Evolutionary conservation across 768 basidiomycete genomes (phyloP).

Genomic region (Rickenella mellea): DNA sequence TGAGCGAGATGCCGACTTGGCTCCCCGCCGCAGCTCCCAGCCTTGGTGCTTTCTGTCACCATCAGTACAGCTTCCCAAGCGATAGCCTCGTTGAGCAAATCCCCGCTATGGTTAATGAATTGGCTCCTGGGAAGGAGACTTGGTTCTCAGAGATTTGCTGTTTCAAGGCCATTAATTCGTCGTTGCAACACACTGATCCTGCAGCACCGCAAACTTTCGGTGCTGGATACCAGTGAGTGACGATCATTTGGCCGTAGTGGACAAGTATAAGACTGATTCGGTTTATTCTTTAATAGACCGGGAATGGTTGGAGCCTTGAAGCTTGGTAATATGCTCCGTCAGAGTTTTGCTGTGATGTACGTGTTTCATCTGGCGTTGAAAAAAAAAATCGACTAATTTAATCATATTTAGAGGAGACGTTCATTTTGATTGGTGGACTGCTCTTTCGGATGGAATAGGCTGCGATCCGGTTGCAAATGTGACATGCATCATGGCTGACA

Average conservation of each 20-base stretch:
- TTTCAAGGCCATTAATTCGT: constrained; percentile 12
- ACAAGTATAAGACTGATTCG: neutral
- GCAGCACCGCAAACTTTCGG: constrained; percentile 9
- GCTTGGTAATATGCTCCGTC: constrained; percentile 13
- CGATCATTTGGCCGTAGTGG: neutral
- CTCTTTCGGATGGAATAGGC: constrained; percentile 22
- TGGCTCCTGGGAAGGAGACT: constrained; percentile 11
- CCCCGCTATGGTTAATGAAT: constrained; percentile 6
- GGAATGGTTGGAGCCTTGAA: constrained; percentile 14
- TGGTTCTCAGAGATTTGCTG: constrained; percentile 19
- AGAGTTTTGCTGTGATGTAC: constrained; percentile 13
- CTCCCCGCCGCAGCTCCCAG: constrained; percentile 9
- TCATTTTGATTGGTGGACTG: constrained; percentile 10
- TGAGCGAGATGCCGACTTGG: constrained; percentile 12
- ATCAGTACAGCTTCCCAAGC: constrained; percentile 37
- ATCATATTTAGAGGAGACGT: constrained; percentile 29
- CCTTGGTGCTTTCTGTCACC: constrained; percentile 31
- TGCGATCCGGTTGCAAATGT: constrained; percentile 26
- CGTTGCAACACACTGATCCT: constrained; percentile 9
- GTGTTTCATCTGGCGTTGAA: neutral
- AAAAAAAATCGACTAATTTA: constrained; percentile 19
- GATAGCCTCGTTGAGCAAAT: constrained; percentile 15
- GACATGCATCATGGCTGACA: constrained; percentile 24
- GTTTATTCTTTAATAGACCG: constrained; percentile 5
- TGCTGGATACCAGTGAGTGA: constrained; percentile 9